phyloP scores from a whole-genome alignment of 306 rosid species.

The Begonia fuchsioides region DNA sequence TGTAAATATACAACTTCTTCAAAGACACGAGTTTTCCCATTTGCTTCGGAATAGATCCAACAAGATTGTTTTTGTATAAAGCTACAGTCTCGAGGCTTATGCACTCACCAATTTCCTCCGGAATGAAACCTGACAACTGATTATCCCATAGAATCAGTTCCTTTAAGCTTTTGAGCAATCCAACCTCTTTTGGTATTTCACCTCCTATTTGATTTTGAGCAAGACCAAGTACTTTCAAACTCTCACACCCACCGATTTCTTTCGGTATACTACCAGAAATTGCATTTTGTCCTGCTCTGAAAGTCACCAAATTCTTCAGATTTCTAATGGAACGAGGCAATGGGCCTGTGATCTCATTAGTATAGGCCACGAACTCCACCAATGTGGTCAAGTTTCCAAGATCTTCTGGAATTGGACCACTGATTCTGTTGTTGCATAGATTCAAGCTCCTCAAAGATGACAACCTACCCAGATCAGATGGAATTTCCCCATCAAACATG shows the following conservation, averaged over 20 bases:
- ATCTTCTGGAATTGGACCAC: slow-evolving; percentile 56
- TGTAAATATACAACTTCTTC: slow-evolving; percentile 56
- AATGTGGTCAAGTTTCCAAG: slow-evolving; percentile 57
- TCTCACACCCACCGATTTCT: slow-evolving; percentile 58
- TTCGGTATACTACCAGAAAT: slow-evolving; percentile 70
- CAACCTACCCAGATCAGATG: slow-evolving; percentile 49
- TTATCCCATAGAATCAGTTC: slow-evolving; percentile 57
- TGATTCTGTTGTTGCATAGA: slow-evolving; percentile 59
- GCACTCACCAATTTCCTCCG: slow-evolving; percentile 73
- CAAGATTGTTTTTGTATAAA: slow-evolving; percentile 51
- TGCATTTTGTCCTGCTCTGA: slow-evolving; percentile 77
- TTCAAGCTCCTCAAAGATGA: slow-evolving; percentile 44
- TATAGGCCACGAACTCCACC: slow-evolving; percentile 60
- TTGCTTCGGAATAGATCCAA: slow-evolving; percentile 55
- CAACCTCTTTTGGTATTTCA: slow-evolving; percentile 62
- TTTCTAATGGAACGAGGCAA: slow-evolving; percentile 71
- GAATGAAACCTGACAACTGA: slow-evolving; percentile 61
- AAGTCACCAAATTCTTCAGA: slow-evolving; percentile 41
- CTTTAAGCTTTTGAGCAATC: slow-evolving; percentile 50
- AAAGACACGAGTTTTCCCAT: slow-evolving; percentile 62
- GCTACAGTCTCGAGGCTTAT: slow-evolving; percentile 60
- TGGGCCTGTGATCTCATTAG: slow-evolving; percentile 66
- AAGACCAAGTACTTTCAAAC: slow-evolving; percentile 63
- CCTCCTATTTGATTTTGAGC: slow-evolving; percentile 74
- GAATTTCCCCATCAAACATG: slow-evolving; percentile 48